These are phyloP conservation scores for Oryza longistaminata DNA, from an alignment of 176 grass and related monocot genomes.

Conservation along the genomic window DNA sequence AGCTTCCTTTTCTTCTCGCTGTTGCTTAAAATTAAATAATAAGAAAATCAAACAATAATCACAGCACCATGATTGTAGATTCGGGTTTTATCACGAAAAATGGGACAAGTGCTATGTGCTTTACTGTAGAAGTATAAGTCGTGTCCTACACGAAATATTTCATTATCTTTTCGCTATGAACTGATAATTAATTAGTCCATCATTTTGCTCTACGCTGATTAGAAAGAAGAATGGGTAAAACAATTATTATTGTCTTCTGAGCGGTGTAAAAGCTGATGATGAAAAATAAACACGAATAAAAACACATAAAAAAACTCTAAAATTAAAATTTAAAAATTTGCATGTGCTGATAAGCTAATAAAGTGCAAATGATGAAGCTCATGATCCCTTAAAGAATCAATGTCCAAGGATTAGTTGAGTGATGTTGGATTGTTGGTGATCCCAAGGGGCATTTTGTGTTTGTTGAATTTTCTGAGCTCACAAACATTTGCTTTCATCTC, in stretches of 20 bases:
- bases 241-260: too few species aligned
- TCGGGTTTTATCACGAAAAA: slow-evolving; percentile 27
- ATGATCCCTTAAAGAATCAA: neutral
- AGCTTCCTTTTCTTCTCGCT: neutral
- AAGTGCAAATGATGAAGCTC: too few species aligned
- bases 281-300: too few species aligned
- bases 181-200: neutral
- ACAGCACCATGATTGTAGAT: slow-evolving; percentile 11
- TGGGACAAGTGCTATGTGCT: neutral
- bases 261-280: too few species aligned
- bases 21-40: slow-evolving; percentile 29
- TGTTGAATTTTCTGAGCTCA: slow-evolving; percentile 9
- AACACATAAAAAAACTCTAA: too few species aligned
- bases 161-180: neutral
- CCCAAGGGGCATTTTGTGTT: neutral
- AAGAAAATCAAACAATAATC: slow-evolving; percentile 10
- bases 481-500: neutral
- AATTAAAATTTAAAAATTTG: too few species aligned
- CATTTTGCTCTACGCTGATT: too few species aligned
- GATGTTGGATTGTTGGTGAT: neutral
- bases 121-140: slow-evolving; percentile 6
- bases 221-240: too few species aligned
- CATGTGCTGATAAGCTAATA: too few species aligned
- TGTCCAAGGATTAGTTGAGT: neutral
- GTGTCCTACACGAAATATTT: slow-evolving; percentile 3